Percentiles rank a stretch among this genome's conserved stretches.
Conservation (phyloP, 345 rosid genomes). For the Brassica incana region DNA sequence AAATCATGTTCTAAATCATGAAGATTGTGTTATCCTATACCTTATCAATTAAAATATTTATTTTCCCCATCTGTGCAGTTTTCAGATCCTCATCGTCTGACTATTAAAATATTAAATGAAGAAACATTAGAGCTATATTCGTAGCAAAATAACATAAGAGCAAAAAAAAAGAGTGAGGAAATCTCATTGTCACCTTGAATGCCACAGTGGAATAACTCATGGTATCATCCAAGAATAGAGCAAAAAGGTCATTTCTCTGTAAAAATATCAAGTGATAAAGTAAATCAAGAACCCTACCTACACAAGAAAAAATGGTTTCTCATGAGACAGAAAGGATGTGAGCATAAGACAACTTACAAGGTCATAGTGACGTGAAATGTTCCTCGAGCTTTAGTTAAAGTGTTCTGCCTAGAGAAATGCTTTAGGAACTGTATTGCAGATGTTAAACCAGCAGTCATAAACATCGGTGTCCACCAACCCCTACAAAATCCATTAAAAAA, state of each 20-base stretch:
- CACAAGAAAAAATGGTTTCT: background rate
- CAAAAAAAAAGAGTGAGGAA: background rate
- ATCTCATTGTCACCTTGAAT: constrained; percentile 56
- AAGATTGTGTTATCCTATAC: constrained; percentile 43
- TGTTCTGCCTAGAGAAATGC: constrained; percentile 68
- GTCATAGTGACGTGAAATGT: constrained; percentile 85
- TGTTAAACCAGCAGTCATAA: constrained; percentile 66
- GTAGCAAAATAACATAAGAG: background rate
- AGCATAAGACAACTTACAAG: constrained; percentile 48
- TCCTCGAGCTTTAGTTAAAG: constrained; percentile 88
- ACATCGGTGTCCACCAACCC: constrained; percentile 94
- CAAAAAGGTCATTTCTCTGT: constrained; percentile 77
- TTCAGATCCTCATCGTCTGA: constrained; percentile 55
- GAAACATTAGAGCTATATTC: background rate
- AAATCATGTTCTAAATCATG: background rate
- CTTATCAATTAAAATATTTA: constrained; percentile 61
- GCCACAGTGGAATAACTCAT: constrained; percentile 79
- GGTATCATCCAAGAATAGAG: constrained; percentile 78
- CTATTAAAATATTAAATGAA: constrained; percentile 29
- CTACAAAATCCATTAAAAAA: constrained; percentile 30
- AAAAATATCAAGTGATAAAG: background rate
- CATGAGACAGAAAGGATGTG: background rate
- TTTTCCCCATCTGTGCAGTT: constrained; percentile 76
- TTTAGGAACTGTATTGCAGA: constrained; percentile 64
- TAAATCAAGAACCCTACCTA: background rate